A percentile compares a stretch with the other conserved stretches of the same genome.
Evolutionary conservation across 495 filamentous ascomycete species (phyloP).

Genomic region (Daldinia concentrica): DNA sequence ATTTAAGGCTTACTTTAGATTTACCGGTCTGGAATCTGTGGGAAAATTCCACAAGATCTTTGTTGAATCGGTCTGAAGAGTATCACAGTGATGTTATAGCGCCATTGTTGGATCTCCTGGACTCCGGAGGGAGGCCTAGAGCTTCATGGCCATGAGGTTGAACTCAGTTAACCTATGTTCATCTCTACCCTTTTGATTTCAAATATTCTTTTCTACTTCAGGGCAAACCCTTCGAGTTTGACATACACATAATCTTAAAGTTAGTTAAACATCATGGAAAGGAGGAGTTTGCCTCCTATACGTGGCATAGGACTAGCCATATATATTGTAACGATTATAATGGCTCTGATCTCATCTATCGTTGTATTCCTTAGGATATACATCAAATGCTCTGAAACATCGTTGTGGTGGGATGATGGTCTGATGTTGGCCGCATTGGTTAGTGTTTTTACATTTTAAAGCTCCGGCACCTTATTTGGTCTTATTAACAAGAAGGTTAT

Average conservation of each 20-base stretch:
- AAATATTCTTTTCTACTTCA: not conserved
- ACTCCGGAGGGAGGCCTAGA: not conserved
- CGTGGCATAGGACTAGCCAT: constrained; percentile 8
- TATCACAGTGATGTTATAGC: not conserved
- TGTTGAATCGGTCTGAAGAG: not conserved
- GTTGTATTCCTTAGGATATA: constrained; percentile 25
- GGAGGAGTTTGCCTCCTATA: not conserved
- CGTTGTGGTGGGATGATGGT: constrained; percentile 38
- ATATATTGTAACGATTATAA: constrained; percentile 10
- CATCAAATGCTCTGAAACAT: constrained; percentile 17
- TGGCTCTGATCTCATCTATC: constrained; percentile 4
- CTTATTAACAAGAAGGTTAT: not conserved
- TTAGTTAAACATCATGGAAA: not conserved
- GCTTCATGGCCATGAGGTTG: not conserved
- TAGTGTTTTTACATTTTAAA: not conserved
- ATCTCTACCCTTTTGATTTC: not conserved
- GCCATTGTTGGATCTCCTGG: not conserved
- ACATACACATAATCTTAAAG: not conserved
- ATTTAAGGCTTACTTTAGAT: not conserved
- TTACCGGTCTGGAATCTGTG: not conserved
- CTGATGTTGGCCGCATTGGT: constrained; percentile 31
- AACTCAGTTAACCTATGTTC: not conserved
- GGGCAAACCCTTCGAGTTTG: not conserved
- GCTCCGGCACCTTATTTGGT: not conserved
- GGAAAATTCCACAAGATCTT: not conserved